phyloP scores from a whole-genome alignment of 768 basidiomycete genomes.

The Gloeophyllum trabeum region DNA sequence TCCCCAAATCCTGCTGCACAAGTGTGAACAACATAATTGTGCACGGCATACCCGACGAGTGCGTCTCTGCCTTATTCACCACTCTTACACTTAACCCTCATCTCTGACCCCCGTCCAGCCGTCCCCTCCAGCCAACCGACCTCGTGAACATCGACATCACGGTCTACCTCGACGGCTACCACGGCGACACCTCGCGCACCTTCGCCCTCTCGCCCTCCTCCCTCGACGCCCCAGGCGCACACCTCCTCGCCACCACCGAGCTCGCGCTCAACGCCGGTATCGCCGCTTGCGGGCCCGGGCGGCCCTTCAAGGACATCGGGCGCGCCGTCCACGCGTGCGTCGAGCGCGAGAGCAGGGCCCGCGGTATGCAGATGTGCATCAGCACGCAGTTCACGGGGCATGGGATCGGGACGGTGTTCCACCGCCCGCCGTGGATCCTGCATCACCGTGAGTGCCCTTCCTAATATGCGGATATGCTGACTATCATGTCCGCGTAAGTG shows the following conservation, averaged over 20 bases:
- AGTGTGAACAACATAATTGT: conserved; percentile 82
- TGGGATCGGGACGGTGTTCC: conserved; percentile 77
- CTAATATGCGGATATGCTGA: not conserved
- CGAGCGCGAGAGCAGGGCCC: conserved; percentile 12
- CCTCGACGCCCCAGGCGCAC: conserved; percentile 59
- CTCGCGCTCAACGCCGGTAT: conserved; percentile 63
- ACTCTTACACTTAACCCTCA: not conserved
- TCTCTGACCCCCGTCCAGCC: conserved; percentile 30
- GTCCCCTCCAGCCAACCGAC: conserved; percentile 71
- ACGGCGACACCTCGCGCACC: conserved; percentile 83
- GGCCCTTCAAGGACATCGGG: conserved; percentile 61
- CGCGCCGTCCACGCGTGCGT: conserved; percentile 49
- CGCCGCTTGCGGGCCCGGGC: conserved; percentile 61
- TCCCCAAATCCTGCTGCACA: conserved; percentile 72
- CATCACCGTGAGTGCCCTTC: conserved; percentile 46
- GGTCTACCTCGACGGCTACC: conserved; percentile 71
- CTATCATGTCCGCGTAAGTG: conserved; percentile 25
- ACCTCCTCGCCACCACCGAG: conserved; percentile 53
- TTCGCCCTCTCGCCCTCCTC: conserved; percentile 40
- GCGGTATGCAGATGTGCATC: conserved; percentile 34
- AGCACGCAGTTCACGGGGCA: conserved; percentile 74
- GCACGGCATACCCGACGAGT: conserved; percentile 92
- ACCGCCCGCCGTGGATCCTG: conserved; percentile 73
- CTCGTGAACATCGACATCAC: conserved; percentile 88
- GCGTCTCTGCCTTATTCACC: conserved; percentile 14